These are phyloP conservation scores for Astrephomene gubernaculifera DNA, from an alignment of 139 green algal species.

Conservation along the genomic window DNA sequence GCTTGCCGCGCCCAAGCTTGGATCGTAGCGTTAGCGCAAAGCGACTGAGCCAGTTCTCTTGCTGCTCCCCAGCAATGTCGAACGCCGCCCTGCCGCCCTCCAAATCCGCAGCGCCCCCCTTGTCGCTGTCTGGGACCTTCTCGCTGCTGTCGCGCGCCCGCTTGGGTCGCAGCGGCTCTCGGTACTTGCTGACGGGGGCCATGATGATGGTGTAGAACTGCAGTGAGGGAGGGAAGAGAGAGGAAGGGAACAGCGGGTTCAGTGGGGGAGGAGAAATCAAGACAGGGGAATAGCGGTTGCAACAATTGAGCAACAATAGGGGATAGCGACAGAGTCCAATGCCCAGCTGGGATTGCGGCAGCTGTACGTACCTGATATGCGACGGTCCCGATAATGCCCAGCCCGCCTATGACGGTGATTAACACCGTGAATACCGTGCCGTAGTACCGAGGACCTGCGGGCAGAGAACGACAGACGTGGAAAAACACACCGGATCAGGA, in stretches of 20 bases:
- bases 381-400: background rate
- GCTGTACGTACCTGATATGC: background rate
- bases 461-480: background rate
- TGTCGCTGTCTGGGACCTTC: background rate
- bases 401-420: background rate
- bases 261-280: background rate
- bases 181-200: background rate
- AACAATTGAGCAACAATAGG: background rate
- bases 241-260: background rate
- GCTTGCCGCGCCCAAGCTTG: background rate
- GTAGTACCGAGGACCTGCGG: constrained; percentile 5
- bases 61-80: background rate
- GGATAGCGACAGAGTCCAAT: background rate
- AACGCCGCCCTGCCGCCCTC: too few relatives aligned
- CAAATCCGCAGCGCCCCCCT: too few relatives aligned
- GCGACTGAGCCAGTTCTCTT: background rate
- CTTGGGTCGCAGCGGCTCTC: background rate
- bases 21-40: too few relatives aligned
- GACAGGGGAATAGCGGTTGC: background rate
- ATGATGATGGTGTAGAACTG: constrained; percentile 7
- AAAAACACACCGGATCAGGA: background rate
- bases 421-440: constrained; percentile 13
- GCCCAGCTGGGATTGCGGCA: background rate
- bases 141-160: background rate
- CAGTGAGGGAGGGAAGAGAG: background rate